A percentile compares a stretch with the other conserved stretches of the same genome.
Evolutionary conservation across 2,329 filamentous ascomycete species (phyloP).

Genomic region (Pyrenophora teres): DNA sequence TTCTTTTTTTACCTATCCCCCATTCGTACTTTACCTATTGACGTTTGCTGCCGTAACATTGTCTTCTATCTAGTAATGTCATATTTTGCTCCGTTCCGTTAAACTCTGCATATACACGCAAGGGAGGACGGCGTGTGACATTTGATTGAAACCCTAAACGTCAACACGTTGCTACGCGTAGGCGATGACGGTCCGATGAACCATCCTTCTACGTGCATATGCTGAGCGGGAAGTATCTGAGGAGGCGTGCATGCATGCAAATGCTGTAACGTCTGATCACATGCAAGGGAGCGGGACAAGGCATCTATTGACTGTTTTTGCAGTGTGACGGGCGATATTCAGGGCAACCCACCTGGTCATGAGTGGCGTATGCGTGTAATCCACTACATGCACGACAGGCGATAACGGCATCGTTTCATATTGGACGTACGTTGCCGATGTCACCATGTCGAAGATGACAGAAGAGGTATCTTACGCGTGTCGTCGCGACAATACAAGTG

Average conservation of each 20-base stretch:
- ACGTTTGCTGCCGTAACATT: too few relatives aligned
- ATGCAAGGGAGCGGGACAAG: too few relatives aligned
- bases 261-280: too few relatives aligned
- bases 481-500: background rate
- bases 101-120: background rate
- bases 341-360: too few relatives aligned
- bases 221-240: conserved; percentile 13
- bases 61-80: too few relatives aligned
- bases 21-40: too few relatives aligned
- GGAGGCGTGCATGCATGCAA: conserved; percentile 8
- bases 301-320: background rate
- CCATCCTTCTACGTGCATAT: conserved; percentile 1
- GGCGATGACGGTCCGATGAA: conserved; percentile 6
- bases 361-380: conserved; percentile 1
- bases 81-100: too few relatives aligned
- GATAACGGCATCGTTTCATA: conserved; percentile 8
- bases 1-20: too few relatives aligned
- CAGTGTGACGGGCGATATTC: conserved; percentile 1
- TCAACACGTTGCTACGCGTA: background rate
- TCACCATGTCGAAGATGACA: conserved; percentile 13
- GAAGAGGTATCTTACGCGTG: conserved; percentile 6
- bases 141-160: background rate
- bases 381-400: background rate
- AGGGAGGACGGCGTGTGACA: background rate
- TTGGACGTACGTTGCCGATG: conserved; percentile 10